These are phyloP conservation scores for Jackrogersella multiformis DNA, from an alignment of 495 filamentous ascomycete species.

Conservation along the genomic window DNA sequence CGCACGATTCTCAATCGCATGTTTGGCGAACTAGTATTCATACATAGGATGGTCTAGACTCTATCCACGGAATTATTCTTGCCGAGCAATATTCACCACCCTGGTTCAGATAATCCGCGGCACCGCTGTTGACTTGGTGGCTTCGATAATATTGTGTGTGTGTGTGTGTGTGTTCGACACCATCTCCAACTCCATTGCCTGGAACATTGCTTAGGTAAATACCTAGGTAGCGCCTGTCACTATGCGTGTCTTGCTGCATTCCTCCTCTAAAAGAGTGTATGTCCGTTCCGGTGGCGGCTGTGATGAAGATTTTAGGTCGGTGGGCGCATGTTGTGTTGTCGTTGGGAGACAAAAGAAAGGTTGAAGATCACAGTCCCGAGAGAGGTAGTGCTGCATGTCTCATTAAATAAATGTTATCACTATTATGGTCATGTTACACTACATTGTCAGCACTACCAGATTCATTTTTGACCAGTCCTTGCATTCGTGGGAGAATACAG, in stretches of 20 bases:
- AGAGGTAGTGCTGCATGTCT: too few relatives aligned
- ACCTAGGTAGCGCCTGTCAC: too few relatives aligned
- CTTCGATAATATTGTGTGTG: not conserved
- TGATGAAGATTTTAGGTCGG: not conserved
- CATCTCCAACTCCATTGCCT: not conserved
- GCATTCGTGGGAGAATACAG: too few relatives aligned
- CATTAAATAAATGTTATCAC: too few relatives aligned
- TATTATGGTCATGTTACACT: too few relatives aligned
- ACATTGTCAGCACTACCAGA: too few relatives aligned
- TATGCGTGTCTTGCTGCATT: not conserved
- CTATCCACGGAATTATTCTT: not conserved
- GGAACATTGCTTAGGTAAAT: too few relatives aligned
- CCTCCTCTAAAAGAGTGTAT: not conserved
- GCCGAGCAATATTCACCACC: not conserved
- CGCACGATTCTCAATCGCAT: conserved; percentile 11
- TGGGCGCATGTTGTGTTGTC: not conserved
- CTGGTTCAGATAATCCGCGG: not conserved
- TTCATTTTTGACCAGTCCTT: too few relatives aligned
- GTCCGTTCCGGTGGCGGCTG: not conserved
- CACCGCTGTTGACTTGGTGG: not conserved
- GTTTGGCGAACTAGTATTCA: not conserved
- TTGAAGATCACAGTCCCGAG: not conserved
- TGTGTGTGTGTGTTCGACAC: not conserved
- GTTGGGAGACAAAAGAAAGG: not conserved
- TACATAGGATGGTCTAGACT: not conserved